Base-by-base conservation (phyloP, 176 grass and related monocot genomes). In the Raddia guianensis region DNA sequence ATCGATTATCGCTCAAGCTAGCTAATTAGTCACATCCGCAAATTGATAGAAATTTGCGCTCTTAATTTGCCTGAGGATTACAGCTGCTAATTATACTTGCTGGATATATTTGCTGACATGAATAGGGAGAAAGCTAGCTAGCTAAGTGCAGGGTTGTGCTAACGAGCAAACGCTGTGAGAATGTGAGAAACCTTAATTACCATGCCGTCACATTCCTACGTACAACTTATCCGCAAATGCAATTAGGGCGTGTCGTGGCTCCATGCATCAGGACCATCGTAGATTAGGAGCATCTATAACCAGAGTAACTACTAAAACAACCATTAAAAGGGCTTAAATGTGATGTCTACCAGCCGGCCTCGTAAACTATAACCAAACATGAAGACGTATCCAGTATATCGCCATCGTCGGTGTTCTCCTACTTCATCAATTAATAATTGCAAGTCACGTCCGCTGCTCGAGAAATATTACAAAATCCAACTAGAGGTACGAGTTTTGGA, bases 281-380 rank as follows among this genome's bases (percentile, higher is more conserved):
- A 70, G 34, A 54, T 14, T 35, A 35, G 12, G 10, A 42, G 9
- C 45, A n/a, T 75, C 48, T 66, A 75, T 66, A 75, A 14, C 62
- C 2, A 0, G 16, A 51, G 65, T 70, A 77, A 27, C 77, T 53
- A 69, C 63, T 45, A 62, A 68, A 74, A 75, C 63, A 75, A 34
- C 62, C 52, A 69, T 81, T 86, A 46, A 70, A 76, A 86, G 6
- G 33, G 14, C 63, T 62, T 76, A 56, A 86, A 86, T 86, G 77
- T 50, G 62, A 68, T 81, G 84, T 75, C 62, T 68, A 50, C 0
- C n/a, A 3, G 0, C 34, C 21, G 5, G 0, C 34, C 21, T 44
- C 8, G 5, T 80, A 18, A 59, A 70, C 61, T 50, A 49, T 5
- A 74, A 11, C 49, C 11, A 74, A 80, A 73, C 21, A 8, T 52